Base-by-base conservation (phyloP, 2,329 filamentous ascomycete species). In the Clonostachys byssicola region DNA sequence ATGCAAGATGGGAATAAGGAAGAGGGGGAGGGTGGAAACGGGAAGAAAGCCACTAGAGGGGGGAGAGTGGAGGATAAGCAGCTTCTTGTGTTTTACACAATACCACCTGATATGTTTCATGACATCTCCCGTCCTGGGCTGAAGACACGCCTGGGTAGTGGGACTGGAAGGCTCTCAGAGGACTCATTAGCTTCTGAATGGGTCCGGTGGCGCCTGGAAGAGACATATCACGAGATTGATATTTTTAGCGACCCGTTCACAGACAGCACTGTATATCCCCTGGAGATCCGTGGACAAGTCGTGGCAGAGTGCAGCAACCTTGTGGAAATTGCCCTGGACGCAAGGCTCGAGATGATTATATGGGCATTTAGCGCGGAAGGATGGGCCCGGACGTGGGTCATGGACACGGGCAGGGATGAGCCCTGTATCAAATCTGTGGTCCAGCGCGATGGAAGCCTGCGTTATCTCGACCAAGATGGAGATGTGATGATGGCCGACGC, bases 31-130 rank as follows among this genome's bases (percentile, higher is more conserved):
- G 42, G 49, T 30, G 23, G 23, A 10, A 44, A 43, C 52, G 30
- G 33, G 38, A 10, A 18, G 6, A 35, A 42, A 10, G 18, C 40
- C 1, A 51, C 55, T 47, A 61, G 33, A 30, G 42, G 12, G 30
- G 23, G 35, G 16, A 23, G 17, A 30, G 20, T n/a, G 18, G 36
- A 17, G 10, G 54, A 50, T 14, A 53, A 59, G 42, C 71, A 74
- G 52, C 57, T 66, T 39, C 53, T 88, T 23, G 73, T 83, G 45
- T 65, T 86, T 3, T 88, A 83, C 59, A 82, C 73, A 1, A 66
- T 88, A 2, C 82, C 84, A 0, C 61, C 73, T 1, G 81, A 86
- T 58, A 60, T 77, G 3, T 77, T 81, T 50, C 65, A 68, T 34
- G 59, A 67, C 16, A 60, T 63, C 40, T 53, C 55, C 20, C 53